Evolutionary conservation across 2,329 filamentous ascomycete species (phyloP).

Genomic region (Fusarium fracticaudum): DNA sequence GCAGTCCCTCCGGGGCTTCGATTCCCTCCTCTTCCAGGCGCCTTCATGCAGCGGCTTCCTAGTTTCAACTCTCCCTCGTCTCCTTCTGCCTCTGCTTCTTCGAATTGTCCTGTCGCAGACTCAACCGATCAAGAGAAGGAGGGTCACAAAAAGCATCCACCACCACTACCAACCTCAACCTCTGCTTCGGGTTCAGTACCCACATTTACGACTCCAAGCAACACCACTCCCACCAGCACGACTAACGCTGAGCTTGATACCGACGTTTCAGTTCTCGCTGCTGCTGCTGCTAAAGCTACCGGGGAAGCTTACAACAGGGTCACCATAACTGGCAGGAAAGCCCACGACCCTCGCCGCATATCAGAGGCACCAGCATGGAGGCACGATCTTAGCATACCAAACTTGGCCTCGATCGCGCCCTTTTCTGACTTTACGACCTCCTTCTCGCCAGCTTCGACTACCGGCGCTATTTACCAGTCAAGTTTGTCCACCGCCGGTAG

Average conservation of each 20-base stretch:
- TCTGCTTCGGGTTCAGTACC: conserved; percentile 14
- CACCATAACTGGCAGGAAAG: conserved; percentile 17
- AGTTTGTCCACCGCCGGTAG: conserved; percentile 31
- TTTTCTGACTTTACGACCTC: conserved; percentile 13
- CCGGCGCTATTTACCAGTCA: conserved; percentile 34
- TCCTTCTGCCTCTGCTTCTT: conserved; percentile 18
- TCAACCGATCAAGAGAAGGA: conserved; percentile 28
- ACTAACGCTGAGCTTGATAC: conserved; percentile 12
- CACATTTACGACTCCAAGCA: conserved; percentile 16
- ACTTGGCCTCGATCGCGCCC: conserved; percentile 33
- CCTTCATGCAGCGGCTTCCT: conserved; percentile 47
- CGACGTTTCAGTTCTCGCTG: conserved; percentile 14
- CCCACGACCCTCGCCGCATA: conserved; percentile 22
- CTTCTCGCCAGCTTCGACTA: conserved; percentile 14
- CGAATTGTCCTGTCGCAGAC: conserved; percentile 17
- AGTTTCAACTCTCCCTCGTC: conserved; percentile 36
- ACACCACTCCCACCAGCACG: conserved; percentile 2
- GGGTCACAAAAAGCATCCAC: conserved; percentile 10
- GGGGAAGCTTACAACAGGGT: conserved; percentile 22
- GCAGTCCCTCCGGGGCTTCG: conserved; percentile 42
- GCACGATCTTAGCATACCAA: conserved; percentile 30
- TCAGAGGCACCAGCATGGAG: conserved; percentile 36
- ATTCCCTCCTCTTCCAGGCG: conserved; percentile 42
- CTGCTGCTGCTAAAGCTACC: conserved; percentile 13
- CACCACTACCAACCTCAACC: conserved; percentile 4